Percentiles rank a stretch among this genome's conserved stretches.
phyloP scores from a whole-genome alignment of 208 protist species.

The Leishmania guyanensis region DNA sequence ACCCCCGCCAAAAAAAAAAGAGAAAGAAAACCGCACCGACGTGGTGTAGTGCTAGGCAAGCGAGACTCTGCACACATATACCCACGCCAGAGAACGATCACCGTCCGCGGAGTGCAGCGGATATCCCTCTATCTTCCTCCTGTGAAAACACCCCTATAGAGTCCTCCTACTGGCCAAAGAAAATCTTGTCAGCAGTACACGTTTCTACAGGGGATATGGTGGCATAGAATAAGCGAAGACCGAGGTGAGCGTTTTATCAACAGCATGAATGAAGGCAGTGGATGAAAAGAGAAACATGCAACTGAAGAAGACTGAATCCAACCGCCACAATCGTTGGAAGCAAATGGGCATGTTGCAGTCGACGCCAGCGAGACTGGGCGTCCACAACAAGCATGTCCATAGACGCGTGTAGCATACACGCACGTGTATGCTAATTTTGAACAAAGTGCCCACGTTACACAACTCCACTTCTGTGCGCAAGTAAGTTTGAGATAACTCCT shows the following conservation, averaged over 20 bases:
- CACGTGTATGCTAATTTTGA: neutral
- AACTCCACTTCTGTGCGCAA: neutral
- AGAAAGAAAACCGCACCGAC: neutral
- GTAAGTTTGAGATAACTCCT: neutral
- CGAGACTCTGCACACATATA: neutral
- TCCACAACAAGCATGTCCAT: neutral
- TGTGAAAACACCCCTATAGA: neutral
- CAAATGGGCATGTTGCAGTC: neutral
- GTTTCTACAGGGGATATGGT: neutral
- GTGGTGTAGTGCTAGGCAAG: neutral
- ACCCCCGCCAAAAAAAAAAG: neutral
- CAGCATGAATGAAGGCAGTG: neutral
- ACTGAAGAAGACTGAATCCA: neutral
- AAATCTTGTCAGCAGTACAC: neutral
- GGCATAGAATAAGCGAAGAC: neutral
- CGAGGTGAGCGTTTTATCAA: neutral
- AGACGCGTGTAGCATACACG: no score
- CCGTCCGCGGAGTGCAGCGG: neutral
- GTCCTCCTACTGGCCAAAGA: neutral
- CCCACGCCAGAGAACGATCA: neutral
- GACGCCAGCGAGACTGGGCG: neutral
- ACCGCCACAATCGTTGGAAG: neutral
- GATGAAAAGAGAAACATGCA: neutral
- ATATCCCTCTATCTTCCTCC: neutral
- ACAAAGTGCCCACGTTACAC: neutral